Evolutionary conservation across 2,329 filamentous ascomycete species (phyloP), one percentile per base, ranked within the genome.

Genomic region (Chaetomium sp.): DNA sequence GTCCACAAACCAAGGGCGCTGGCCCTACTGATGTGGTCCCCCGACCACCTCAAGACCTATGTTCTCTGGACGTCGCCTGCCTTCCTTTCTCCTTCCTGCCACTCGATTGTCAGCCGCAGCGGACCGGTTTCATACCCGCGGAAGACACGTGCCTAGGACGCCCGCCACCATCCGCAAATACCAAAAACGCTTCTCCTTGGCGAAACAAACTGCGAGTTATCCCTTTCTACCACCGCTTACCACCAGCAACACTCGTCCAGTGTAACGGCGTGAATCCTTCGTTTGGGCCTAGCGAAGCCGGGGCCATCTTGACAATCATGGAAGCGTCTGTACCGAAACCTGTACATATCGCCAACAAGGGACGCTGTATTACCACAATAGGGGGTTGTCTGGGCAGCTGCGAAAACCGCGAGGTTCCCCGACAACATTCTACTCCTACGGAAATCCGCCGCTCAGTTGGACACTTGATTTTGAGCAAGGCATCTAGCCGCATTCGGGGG

Each of bases 371-470:
- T 35, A 71, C 71, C 4, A 78, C 79, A 51, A 81, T 90, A 69
- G 84, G 89, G 36, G 79, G 79, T 54, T 77, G 92, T 27, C 78
- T 96, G 10, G 87, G 90, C 62, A 87, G 87, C 48, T 81, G 86
- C 32, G 91, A 96, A 72, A 94, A 92, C 65, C 84, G 91, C 52
- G 91, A 96, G 68, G 86, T 96, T 14, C 81, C 96, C 55, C 96
- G 19, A 96, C 71, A 94, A 89, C 0, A 86, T 96, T 61, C 89
- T 88, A 7, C 82, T 95, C 54, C 84, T 88, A 12, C 84, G 90
- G 33, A 84, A 91, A 59, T 77, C 91, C 49, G 85, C 87, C 46
- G 83, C 84, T 36, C 81, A 84, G 46, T 83, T 79, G 65, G 79
- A 80, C 11, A 74, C 82, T 9, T 80, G 81, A 44, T 32, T 64